Percentiles rank a stretch among this genome's conserved stretches.
phyloP scores from a whole-genome alignment of 441 rosid species.

The Gossypium schwendimanii region DNA sequence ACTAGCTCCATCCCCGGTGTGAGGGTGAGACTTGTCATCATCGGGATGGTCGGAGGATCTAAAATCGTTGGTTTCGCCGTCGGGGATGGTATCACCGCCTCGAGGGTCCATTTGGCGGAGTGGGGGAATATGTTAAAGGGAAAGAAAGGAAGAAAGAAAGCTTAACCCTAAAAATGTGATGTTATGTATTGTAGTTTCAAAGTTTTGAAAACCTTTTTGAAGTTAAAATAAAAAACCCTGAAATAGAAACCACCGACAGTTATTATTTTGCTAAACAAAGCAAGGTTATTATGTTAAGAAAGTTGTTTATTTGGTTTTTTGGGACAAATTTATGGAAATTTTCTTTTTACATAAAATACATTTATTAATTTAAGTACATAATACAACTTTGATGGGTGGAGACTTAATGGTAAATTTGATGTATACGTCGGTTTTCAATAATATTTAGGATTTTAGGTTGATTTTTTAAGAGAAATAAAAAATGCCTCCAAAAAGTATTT shows the following conservation, averaged over 20 bases:
- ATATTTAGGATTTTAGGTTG: no score
- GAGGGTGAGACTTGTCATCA: constrained; percentile 5
- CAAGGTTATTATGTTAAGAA: neutral
- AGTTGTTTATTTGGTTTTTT: no score
- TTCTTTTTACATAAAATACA: no score
- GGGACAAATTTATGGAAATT: no score
- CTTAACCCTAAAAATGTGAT: constrained; percentile 5
- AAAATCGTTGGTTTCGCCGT: neutral
- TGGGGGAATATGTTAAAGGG: neutral
- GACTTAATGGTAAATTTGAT: no score
- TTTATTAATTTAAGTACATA: no score
- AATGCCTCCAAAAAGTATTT: no score
- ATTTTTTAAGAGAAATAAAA: no score
- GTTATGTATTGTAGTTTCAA: neutral
- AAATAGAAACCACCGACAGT: neutral
- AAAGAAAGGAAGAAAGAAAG: neutral
- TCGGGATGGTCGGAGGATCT: neutral
- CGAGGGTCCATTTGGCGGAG: constrained; percentile 8
- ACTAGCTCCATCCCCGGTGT: constrained; percentile 11
- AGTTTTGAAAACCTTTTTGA: neutral
- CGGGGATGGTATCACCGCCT: constrained; percentile 2
- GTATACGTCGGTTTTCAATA: no score
- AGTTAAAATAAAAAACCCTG: neutral
- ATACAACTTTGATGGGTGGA: no score
- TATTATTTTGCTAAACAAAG: neutral